These are phyloP conservation scores for Tuber aestivum DNA, from an alignment of 495 filamentous ascomycete genomes.

Conservation along the genomic window DNA sequence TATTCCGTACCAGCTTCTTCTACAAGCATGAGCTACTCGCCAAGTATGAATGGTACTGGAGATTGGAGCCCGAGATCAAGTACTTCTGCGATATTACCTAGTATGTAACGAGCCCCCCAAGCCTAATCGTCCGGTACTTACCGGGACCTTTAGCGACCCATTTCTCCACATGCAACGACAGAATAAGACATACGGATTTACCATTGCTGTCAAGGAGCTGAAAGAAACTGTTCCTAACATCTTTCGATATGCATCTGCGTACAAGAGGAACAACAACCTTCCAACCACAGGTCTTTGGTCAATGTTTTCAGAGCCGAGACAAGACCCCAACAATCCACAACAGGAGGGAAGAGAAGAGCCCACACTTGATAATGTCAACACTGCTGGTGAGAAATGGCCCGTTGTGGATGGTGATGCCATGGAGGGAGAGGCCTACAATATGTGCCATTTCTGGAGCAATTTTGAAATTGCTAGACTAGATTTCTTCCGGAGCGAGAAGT, in stretches of 20 bases:
- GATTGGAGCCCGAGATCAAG: constrained; percentile 98
- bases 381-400: constrained; percentile 61
- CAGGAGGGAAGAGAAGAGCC: constrained; percentile 49
- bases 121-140: constrained; percentile 13
- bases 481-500: constrained; percentile 93
- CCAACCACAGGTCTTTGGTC: constrained; percentile 93
- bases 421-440: constrained; percentile 98
- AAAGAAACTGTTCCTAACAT: constrained; percentile 98
- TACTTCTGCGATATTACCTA: constrained; percentile 99
- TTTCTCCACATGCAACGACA: constrained; percentile 84
- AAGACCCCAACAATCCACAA: constrained; percentile 24
- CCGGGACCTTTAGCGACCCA: constrained; percentile 63
- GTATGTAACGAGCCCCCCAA: constrained; percentile 52
- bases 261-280: constrained; percentile 86
- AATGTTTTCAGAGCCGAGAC: constrained; percentile 79
- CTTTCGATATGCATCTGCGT: constrained; percentile 98
- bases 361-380: constrained; percentile 65
- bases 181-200: constrained; percentile 99
- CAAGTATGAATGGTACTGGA: constrained; percentile 99
- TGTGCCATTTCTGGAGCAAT: constrained; percentile 99
- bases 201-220: constrained; percentile 97
- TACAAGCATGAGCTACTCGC: constrained; percentile 93
- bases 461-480: constrained; percentile 94
- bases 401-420: constrained; percentile 89
- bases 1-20: constrained; percentile 62